Evolutionary conservation across 2,329 filamentous ascomycete genomes (phyloP), one percentile per base, ranked within the genome.

Genomic region (Venturia aucupariae): DNA sequence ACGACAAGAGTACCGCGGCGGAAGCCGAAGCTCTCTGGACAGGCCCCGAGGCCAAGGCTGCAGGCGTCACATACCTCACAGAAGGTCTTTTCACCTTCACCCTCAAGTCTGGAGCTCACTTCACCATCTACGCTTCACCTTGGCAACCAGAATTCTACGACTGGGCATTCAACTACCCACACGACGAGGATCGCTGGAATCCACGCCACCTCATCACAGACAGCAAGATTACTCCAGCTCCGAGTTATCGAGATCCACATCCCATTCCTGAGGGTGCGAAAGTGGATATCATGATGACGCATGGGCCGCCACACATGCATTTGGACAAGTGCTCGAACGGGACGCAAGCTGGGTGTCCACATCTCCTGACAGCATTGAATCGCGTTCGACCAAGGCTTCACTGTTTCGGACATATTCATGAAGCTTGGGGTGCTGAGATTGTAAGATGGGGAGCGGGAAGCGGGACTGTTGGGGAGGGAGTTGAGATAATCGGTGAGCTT

Each of bases 351-450:
- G 86, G 86, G 0, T 87, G 85, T 71, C 74, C 78, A 59, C 78
- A 81, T 68, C 73, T 88, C 1, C 75, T 83, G 1, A 73, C 75
- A 1, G 84, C 84, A 0, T 73, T 81, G 1, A 72, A 75, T 62
- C 75, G 83, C 6, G 79, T 78, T 11, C 76, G 75, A 61, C 85
- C 85, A 0, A 71, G 73, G 3, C 61, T 87, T n/a, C 82, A 86
- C 70, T 82, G 82, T 67, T 88, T 86, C 69, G 84, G 85, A 0
- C 84, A 87, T 73, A 86, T 86, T 22, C 84, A 86, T 69, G 82
- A 84, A 69, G 54, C 54, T 0, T 79, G 80, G 72, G 81, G 81
- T 22, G 79, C 76, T 5, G 46, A 51, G 46, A 51, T 51, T 17
- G 51, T 57, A 15, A 35, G 10, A 15, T 57, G 30, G 51, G 51